Evolutionary conservation across 2,329 filamentous ascomycete species (phyloP), one percentile per base, ranked within the genome.

Genomic region (Cadophora gregata): DNA sequence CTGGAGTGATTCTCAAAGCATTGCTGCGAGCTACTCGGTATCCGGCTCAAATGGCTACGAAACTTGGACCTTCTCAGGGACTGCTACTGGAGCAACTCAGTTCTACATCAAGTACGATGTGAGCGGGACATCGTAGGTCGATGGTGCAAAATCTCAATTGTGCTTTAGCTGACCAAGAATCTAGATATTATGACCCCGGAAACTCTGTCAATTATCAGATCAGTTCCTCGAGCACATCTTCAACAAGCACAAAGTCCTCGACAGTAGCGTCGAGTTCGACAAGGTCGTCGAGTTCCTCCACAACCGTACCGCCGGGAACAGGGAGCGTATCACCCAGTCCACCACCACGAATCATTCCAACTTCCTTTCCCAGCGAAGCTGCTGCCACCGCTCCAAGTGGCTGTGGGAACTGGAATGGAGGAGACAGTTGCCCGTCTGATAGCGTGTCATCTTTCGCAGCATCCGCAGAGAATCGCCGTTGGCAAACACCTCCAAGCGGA

Each of bases 381-480:
- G 62, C 67, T 10, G 71, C 73, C 8, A 71, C 71, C 9, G 42
- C 71, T 3, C 74, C 73, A 50, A 68, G 70, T 16, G 73, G 73
- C 24, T 76, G 75, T 38, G 69, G 70, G 14, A 76, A 75, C 47
- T 76, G 70, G 58, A 76, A 76, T 45, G 75, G 75, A 16, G 66
- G 65, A 8, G 75, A 76, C 48, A 73, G 59, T 58, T 76, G 75
- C 51, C 27, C 68, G 33, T 64, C 65, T 0, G 71, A 70, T 14
- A 47, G 48, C 25, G 56, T 66, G 19, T 74, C 68, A 48, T 64
- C 70, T 21, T 73, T 75, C 33, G 61, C 72, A 12, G 67, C 66
- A 38, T 72, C 72, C 14, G 67, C 75, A 0, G 75, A 76, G 51
- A 72, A 70, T 51, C 70, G 75, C 24, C 72, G 75, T 25, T 76